These are phyloP conservation scores for Lachnellula subtilissima DNA, from an alignment of 2,329 filamentous ascomycete genomes.

Conservation along the genomic window DNA sequence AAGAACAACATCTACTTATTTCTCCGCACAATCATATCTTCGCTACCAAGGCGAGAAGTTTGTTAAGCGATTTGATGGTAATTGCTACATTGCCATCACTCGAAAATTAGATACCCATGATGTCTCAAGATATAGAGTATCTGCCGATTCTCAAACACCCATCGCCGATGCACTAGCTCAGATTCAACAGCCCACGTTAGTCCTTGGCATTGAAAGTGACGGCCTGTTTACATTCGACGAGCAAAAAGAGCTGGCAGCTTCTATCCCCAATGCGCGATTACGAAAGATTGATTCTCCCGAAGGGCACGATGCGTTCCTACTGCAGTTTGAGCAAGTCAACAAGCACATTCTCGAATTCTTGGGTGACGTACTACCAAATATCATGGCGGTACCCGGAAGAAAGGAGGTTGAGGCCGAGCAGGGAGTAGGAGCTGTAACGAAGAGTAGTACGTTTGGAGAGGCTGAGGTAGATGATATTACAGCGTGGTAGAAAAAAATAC, in stretches of 20 bases:
- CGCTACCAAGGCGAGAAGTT: slow-evolving; percentile 97
- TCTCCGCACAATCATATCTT: slow-evolving; percentile 95
- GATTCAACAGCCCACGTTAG: slow-evolving; percentile 84
- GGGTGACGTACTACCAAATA: slow-evolving; percentile 75
- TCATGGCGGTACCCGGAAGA: slow-evolving; percentile 65
- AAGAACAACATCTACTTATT: slow-evolving; percentile 69
- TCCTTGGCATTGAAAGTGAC: slow-evolving; percentile 92
- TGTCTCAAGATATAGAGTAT: slow-evolving; percentile 69
- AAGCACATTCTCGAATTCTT: slow-evolving; percentile 79
- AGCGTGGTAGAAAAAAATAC: slow-evolving; percentile 61
- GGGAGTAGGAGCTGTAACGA: slow-evolving; percentile 61
- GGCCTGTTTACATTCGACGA: slow-evolving; percentile 96
- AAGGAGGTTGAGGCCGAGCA: slow-evolving; percentile 37
- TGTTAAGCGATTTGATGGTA: slow-evolving; percentile 93
- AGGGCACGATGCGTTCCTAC: slow-evolving; percentile 90
- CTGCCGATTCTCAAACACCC: slow-evolving; percentile 33
- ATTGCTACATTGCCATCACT: slow-evolving; percentile 98
- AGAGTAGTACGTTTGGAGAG: slow-evolving; percentile 90
- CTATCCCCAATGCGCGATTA: slow-evolving; percentile 71
- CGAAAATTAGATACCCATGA: slow-evolving; percentile 97
- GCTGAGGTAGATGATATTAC: slow-evolving; percentile 96
- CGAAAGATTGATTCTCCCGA: slow-evolving; percentile 90
- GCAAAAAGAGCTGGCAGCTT: slow-evolving; percentile 82
- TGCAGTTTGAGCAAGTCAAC: slow-evolving; percentile 98
- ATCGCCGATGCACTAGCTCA: slow-evolving; percentile 71